Base-by-base conservation (phyloP, 306 rosid species). In the Crotalaria pallida region DNA sequence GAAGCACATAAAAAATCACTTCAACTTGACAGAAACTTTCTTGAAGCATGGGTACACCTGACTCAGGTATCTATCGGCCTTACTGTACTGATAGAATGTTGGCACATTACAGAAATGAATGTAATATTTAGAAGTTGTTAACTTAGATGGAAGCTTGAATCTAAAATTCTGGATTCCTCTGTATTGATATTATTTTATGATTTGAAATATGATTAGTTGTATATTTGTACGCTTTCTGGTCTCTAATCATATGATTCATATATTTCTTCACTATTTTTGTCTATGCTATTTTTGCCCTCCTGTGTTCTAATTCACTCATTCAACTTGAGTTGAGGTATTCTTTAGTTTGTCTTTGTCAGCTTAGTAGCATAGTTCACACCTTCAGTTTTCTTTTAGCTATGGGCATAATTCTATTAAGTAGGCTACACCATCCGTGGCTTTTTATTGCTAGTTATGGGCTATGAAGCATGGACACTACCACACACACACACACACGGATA, bases 21-120 rank as follows among this genome's bases (percentile, higher is more conserved):
- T 79, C 85, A 85, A 74, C 63, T 89, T 78, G 96, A 92, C 79
- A 72, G 49, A 58, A 87, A 73, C 74, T 92, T 92, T 59, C 94
- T 87, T 7, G 96, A 89, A 85, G 96, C 96, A 57, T 84, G 97
- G 97, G 88, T 77, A 69, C 90, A 89, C 82, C 86, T 92, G 69
- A 81, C 88, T 67, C 97, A 87, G 97, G 96, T 92, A 87, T 44
- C 49, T 65, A 17, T 63, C 52, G 33, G 61, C 22, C 7, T 16
- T 67, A 9, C 36, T 58, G 48, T 52, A 40, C 19, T 73, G 41
- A 72, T 48, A 26, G 69, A 17, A 50, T 56, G 67, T 67, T 61
- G 45, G 59, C 44, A 26, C 53, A 18, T 57, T 57, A 19, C 51
- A 26, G 55, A 74, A 49, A 17, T 55, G 58, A 71, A 65, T 52